A percentile compares a stretch with the other conserved stretches of the same genome.
Evolutionary conservation across 2,329 filamentous ascomycete genomes (phyloP).

Genomic region (Fusarium sp.): DNA sequence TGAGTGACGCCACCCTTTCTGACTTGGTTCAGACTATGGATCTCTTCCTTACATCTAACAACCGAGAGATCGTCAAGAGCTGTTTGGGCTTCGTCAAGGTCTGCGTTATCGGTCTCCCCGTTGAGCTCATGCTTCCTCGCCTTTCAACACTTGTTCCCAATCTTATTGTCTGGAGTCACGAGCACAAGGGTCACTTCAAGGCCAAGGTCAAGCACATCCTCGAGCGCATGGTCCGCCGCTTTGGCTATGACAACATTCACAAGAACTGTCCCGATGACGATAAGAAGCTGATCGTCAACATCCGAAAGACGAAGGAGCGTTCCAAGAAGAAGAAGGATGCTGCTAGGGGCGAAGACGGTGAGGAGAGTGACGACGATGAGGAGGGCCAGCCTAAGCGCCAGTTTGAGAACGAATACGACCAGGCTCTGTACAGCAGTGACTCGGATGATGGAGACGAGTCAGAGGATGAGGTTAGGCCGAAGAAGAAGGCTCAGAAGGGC

Average conservation of each 20-base stretch:
- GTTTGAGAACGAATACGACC: conserved; percentile 94
- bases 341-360: conserved; percentile 67
- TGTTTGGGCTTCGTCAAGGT: conserved; percentile 98
- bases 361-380: conserved; percentile 66
- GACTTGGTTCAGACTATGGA: conserved; percentile 96
- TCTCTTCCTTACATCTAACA: conserved; percentile 94
- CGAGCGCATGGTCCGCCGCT: conserved; percentile 91
- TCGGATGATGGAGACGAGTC: conserved; percentile 64
- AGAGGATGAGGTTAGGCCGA: conserved; percentile 65
- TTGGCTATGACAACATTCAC: conserved; percentile 85
- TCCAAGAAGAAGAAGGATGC: conserved; percentile 89
- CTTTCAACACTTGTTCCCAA: conserved; percentile 85
- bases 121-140: conserved; percentile 80
- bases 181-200: conserved; percentile 97
- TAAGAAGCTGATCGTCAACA: conserved; percentile 90
- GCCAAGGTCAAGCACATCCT: conserved; percentile 98
- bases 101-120: conserved; percentile 86
- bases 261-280: conserved; percentile 85
- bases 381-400: conserved; percentile 63
- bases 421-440: conserved; percentile 90
- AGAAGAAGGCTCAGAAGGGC: conserved; percentile 67
- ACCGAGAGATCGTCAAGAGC: conserved; percentile 94
- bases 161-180: conserved; percentile 94
- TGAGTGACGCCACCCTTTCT: conserved; percentile 76
- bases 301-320: conserved; percentile 93